Evolutionary conservation across 1,284 basidiomycete species (phyloP), one percentile per base, ranked within the genome.

Genomic region (Mrakiaceae sp.): DNA sequence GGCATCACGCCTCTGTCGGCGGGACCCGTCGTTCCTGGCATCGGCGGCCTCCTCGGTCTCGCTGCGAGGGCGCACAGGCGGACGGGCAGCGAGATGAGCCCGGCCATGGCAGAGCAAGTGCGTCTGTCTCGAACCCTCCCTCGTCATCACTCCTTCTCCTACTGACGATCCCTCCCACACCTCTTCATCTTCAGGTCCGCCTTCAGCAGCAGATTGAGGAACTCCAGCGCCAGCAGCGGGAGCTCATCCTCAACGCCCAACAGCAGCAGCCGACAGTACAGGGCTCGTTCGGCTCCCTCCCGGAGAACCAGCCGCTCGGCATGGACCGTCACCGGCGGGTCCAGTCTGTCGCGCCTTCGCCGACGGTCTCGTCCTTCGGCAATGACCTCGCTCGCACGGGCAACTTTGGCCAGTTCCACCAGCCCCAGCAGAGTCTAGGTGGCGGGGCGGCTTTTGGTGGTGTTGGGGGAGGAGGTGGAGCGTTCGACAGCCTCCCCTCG

Each of bases 141-240:
- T 67, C 10, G 27, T 53, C 50, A 27, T 14, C 44, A 46, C 64
- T n/a, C n/a, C 27, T 27, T 27, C 12, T 63, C 48, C 48, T 14
- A 44, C 12, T 8, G 53, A 71, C 8, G 16, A 9, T 49, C 44
- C 8, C 44, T 59, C 48, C 16, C 10, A 14, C 27, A 27, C 49
- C 14, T n/a, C 4, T 11, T 67, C 70, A 70, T 64, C 14, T 16
- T 48, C 73, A 94, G 90, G 88, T 93, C 70, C 89, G 89, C 55
- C 74, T 95, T 63, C 91, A 95, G 76, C 88, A 76, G 70, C 89
- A 94, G 77, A 95, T 95, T 67, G 91, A 94, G 76, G 88, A 84
- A 8, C 78, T 94, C 59, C 91, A 94, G 73, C 88, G 90, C 59
- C 87, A 93, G 72, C 90, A 93, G 72, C 85, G 90, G 70, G 87